phyloP scores from a whole-genome alignment of 2,329 filamentous ascomycete species.

The Fusarium mundagurra region DNA sequence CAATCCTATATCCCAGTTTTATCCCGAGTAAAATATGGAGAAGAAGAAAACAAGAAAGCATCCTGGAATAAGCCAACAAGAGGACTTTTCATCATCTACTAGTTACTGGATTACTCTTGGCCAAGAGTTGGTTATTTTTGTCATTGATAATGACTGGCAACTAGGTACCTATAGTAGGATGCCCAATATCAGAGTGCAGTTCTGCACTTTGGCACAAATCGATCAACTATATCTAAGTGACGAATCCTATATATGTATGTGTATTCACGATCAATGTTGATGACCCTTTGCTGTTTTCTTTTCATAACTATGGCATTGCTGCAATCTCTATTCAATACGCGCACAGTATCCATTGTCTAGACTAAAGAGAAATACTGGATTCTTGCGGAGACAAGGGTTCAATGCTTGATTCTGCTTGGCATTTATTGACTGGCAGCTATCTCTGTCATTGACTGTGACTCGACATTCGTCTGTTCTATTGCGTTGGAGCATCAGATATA shows the following conservation, averaged over 20 bases:
- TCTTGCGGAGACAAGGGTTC: constrained; percentile 27
- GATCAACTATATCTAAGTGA: not conserved
- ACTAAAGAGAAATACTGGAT: constrained; percentile 18
- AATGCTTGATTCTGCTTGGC: constrained; percentile 24
- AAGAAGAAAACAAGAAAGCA: not conserved
- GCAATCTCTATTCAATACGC: not conserved
- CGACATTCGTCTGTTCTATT: not conserved
- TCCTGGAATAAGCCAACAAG: not conserved
- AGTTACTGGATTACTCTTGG: not conserved
- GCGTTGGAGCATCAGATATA: constrained; percentile 24
- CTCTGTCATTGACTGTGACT: not conserved
- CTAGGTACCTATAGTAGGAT: not conserved
- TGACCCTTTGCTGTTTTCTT: not conserved
- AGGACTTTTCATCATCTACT: not conserved
- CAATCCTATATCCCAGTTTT: not conserved
- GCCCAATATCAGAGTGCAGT: constrained; percentile 1
- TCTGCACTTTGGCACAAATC: not conserved
- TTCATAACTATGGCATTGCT: constrained; percentile 4
- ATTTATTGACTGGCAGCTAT: not conserved
- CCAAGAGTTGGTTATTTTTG: constrained; percentile 16
- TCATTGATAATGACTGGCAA: constrained; percentile 5
- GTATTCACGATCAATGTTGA: not conserved
- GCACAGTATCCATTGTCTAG: constrained; percentile 12
- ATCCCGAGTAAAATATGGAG: not conserved
- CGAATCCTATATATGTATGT: not conserved